Base-by-base conservation (phyloP, 495 filamentous ascomycete genomes). In the Trichoderma virens region DNA sequence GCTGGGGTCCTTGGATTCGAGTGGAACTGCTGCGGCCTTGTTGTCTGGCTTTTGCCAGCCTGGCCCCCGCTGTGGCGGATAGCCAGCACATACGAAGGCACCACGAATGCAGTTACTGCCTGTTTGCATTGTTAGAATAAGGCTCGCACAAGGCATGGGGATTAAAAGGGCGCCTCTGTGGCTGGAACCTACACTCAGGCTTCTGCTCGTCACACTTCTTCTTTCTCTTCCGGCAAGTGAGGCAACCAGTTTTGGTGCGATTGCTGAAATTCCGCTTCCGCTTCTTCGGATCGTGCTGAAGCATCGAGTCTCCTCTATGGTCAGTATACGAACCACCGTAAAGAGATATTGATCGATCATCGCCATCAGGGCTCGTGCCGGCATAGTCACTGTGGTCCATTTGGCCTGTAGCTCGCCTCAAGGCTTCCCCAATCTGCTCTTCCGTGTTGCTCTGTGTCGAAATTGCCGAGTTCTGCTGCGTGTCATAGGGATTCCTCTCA, bases 161-260 rank as follows among this genome's bases (percentile, higher is more conserved):
- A 27, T 3, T 35, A 64, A 59, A 35, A 56, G 43, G 31, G 62
- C 64, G 67, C 51, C 23, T 56, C 51, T 16, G 51, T 1, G 38
- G 47, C 28, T 47, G 13, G 30, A 28, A 78, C 85, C 73, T 71
- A 96, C 94, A 98, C 79, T 92, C 88, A 51, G 94, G 94, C 75
- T 97, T 93, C 66, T 83, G 83, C 77, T 98, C 94, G 70, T 98
- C 94, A 72, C 94, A 98, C 75, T 98, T 98, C 85, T 98, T 98
- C 84, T 98, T 98, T 59, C 94, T 84, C 68, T 87, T 84, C 63
- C 94, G 83, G 73, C 94, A 98, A 31, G 94, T 98, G 78, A 97
- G 89, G 73, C 94, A 98, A 20, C 94, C 94, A 35, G 94, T 97
- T 78, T 98, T 98, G 20, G 94, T 98, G 62, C 94, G 85, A 73